Conservation (phyloP, 1,139 yeast species). For the Yamadazyma dendronema region DNA sequence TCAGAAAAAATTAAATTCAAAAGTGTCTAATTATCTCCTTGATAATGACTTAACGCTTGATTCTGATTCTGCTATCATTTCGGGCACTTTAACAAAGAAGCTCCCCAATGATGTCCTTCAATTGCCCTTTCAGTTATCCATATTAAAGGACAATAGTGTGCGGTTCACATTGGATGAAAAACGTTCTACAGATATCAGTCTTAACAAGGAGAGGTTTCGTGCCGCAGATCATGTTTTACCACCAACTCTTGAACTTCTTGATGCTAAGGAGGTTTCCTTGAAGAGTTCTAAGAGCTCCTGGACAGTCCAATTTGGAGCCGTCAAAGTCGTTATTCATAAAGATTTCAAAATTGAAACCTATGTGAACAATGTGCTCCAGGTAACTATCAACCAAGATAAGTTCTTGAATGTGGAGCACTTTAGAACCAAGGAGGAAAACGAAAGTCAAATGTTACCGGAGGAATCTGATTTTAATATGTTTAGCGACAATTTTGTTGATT, state of each 20-base stretch:
- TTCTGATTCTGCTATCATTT: constrained; percentile 21
- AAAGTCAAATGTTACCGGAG: constrained; percentile 45
- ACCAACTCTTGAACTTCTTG: neutral
- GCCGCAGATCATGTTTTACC: constrained; percentile 35
- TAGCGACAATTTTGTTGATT: constrained; percentile 59
- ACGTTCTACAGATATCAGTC: constrained; percentile 23
- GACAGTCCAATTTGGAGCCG: neutral
- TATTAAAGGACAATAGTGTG: constrained; percentile 54
- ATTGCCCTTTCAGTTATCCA: constrained; percentile 56
- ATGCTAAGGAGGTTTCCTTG: constrained; percentile 1
- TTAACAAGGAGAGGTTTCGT: constrained; percentile 43
- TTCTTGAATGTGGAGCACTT: constrained; percentile 79
- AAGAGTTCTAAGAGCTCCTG: neutral
- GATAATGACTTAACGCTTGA: constrained; percentile 38
- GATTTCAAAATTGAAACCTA: constrained; percentile 51
- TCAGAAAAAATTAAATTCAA: constrained; percentile 2
- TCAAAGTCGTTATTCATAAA: constrained; percentile 6
- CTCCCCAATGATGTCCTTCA: constrained; percentile 25
- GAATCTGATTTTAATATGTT: constrained; percentile 61
- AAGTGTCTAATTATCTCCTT: constrained; percentile 45
- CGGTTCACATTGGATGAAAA: constrained; percentile 67
- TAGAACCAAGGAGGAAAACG: constrained; percentile 44
- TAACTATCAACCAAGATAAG: constrained; percentile 65
- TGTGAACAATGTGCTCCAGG: constrained; percentile 42
- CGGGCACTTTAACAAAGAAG: constrained; percentile 48